phyloP scores from a whole-genome alignment of 2,329 filamentous ascomycete species.

The Xylariaceae sp. region DNA sequence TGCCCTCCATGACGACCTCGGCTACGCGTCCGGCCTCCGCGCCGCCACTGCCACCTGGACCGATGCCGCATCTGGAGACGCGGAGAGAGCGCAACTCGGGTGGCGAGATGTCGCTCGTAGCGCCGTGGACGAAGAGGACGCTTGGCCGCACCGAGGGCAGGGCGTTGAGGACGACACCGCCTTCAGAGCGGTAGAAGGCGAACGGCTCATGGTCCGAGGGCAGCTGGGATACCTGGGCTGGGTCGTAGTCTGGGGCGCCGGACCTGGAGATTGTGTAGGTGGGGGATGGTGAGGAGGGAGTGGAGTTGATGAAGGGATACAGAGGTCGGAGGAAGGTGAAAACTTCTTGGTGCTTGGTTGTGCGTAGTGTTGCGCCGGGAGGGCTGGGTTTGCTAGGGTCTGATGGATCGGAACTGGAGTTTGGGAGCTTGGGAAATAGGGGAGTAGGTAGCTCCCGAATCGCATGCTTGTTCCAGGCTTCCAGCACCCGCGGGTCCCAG shows the following conservation, averaged over 20 bases:
- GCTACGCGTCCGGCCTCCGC: slow-evolving; percentile 69
- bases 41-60: slow-evolving; percentile 72
- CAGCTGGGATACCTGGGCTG: slow-evolving; percentile 44
- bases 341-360: slow-evolving; percentile 88
- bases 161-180: slow-evolving; percentile 59
- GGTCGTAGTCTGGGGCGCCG: slow-evolving; percentile 54
- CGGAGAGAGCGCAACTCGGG: slow-evolving; percentile 62
- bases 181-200: slow-evolving; percentile 74
- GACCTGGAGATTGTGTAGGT: slow-evolving; percentile 44
- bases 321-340: slow-evolving; percentile 75
- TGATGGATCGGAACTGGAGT: slow-evolving; percentile 40
- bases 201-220: slow-evolving; percentile 45
- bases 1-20: slow-evolving; percentile 66
- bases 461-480: slow-evolving; percentile 75
- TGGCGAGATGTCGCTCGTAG: slow-evolving; percentile 61
- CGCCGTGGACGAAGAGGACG: slow-evolving; percentile 74
- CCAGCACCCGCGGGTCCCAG: slow-evolving; percentile 84
- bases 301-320: slow-evolving; percentile 51
- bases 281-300: slow-evolving; percentile 49
- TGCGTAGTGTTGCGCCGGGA: slow-evolving; percentile 72
- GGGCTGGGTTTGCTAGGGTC: slow-evolving; percentile 43
- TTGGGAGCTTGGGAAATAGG: slow-evolving; percentile 53
- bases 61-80: slow-evolving; percentile 68
- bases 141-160: slow-evolving; percentile 69
- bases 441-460: slow-evolving; percentile 75